Conservation (phyloP, 179 eudicot genomes). For the Sideroxylon spinosum region DNA sequence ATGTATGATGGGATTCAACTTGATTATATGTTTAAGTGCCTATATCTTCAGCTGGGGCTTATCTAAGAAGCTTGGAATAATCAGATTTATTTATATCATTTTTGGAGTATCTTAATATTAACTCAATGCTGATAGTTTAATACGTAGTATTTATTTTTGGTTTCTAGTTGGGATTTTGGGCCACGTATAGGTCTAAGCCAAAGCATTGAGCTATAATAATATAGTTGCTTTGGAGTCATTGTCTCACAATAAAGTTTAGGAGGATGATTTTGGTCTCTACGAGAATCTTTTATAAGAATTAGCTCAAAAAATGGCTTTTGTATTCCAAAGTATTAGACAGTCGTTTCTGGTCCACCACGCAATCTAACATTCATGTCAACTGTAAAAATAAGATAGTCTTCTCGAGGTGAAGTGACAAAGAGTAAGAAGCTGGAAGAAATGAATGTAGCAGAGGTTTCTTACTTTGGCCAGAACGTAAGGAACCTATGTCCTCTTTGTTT, state of each 20-base stretch:
- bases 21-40: too few relatives aligned
- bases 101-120: too few relatives aligned
- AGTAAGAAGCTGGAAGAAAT: constrained; percentile 75
- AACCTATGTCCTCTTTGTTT: not conserved
- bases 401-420: constrained; percentile 53
- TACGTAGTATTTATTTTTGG: too few relatives aligned
- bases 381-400: constrained; percentile 54
- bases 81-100: too few relatives aligned
- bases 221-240: constrained; percentile 50
- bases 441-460: constrained; percentile 76
- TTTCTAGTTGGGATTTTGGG: too few relatives aligned
- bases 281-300: constrained; percentile 69
- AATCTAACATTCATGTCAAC: constrained; percentile 48
- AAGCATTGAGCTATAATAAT: too few relatives aligned
- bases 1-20: too few relatives aligned
- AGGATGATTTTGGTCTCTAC: constrained; percentile 56
- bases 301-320: constrained; percentile 46
- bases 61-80: too few relatives aligned
- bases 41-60: too few relatives aligned
- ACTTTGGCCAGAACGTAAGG: constrained; percentile 48
- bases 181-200: too few relatives aligned
- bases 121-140: too few relatives aligned
- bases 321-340: constrained; percentile 53
- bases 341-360: constrained; percentile 57
- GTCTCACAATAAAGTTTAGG: constrained; percentile 34